Evolutionary conservation across 306 rosid genomes (phyloP).

Genomic region (Hippophae rhamnoides): DNA sequence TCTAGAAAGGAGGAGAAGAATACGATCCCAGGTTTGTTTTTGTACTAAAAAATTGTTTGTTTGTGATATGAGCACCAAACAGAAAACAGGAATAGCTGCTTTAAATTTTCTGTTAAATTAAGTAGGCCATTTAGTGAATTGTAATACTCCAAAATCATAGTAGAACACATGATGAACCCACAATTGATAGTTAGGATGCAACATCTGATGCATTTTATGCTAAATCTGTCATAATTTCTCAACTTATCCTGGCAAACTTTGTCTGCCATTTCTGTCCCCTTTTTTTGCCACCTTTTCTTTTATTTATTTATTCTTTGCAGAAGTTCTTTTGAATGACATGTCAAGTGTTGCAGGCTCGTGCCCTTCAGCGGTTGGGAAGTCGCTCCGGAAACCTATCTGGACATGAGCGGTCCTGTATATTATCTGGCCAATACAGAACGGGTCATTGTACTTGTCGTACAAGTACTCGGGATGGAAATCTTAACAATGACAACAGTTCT

Average conservation of each 20-base stretch:
- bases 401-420: slow-evolving; percentile 84
- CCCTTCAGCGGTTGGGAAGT: slow-evolving; percentile 94
- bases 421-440: slow-evolving; percentile 88
- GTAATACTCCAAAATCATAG: too few species aligned
- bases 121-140: not conserved
- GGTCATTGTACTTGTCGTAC: slow-evolving; percentile 78
- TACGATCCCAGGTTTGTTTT: slow-evolving; percentile 87
- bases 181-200: too few species aligned
- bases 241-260: too few species aligned
- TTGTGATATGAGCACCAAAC: not conserved
- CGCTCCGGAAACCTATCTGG: slow-evolving; percentile 90
- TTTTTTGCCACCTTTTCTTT: slow-evolving; percentile 2
- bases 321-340: not conserved
- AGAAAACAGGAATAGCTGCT: not conserved
- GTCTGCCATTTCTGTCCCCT: not conserved
- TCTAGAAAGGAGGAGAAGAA: slow-evolving; percentile 92
- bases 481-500: slow-evolving; percentile 64
- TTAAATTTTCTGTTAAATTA: not conserved
- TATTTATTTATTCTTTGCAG: not conserved
- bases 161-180: too few species aligned
- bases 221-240: too few species aligned
- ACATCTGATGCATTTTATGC: too few species aligned
- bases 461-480: slow-evolving; percentile 39
- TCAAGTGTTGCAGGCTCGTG: slow-evolving; percentile 70
- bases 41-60: slow-evolving; percentile 1